Conservation (phyloP, 208 protist species). For the Crithidia mellificae region DNA sequence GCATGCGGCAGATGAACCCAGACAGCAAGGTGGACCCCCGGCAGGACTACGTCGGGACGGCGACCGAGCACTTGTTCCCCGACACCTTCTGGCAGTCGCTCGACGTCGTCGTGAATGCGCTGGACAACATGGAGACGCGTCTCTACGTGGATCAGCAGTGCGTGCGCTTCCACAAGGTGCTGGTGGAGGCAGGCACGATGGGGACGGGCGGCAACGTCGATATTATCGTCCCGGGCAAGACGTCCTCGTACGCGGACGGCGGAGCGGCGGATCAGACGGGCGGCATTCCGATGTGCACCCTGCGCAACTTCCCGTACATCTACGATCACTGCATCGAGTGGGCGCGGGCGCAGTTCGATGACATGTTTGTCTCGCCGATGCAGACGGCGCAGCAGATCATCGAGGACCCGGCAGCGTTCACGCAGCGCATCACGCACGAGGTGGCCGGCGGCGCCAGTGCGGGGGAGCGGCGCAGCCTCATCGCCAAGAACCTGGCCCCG, state of each 20-base stretch:
- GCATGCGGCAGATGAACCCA: conserved; percentile 96
- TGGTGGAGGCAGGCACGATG: conserved; percentile 99
- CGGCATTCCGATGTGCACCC: conserved; percentile 99
- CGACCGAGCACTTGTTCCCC: conserved; percentile 96
- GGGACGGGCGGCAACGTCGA: conserved; percentile 98
- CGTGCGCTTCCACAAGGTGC: conserved; percentile 95
- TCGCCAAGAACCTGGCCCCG: conserved; percentile 74
- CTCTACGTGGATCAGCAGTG: conserved; percentile 96
- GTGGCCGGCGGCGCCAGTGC: conserved; percentile 57
- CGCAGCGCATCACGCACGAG: conserved; percentile 63
- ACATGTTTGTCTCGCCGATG: conserved; percentile 89
- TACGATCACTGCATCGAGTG: conserved; percentile 99
- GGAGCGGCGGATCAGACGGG: conserved; percentile 96
- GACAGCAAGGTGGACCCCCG: conserved; percentile 74
- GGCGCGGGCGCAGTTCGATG: conserved; percentile 92
- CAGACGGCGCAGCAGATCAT: conserved; percentile 82
- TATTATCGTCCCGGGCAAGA: conserved; percentile 97
- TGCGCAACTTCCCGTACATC: conserved; percentile 99
- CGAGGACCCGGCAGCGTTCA: conserved; percentile 74
- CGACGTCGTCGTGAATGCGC: conserved; percentile 97
- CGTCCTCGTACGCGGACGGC: conserved; percentile 97
- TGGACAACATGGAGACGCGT: conserved; percentile 99
- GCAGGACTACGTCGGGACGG: conserved; percentile 93
- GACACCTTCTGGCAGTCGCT: conserved; percentile 97
- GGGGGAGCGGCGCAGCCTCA: conserved; percentile 73